A percentile compares a stretch with the other conserved stretches of the same genome.
Evolutionary conservation across 1,284 basidiomycete genomes (phyloP).

Genomic region (Pseudomicrostroma phylloplanum): DNA sequence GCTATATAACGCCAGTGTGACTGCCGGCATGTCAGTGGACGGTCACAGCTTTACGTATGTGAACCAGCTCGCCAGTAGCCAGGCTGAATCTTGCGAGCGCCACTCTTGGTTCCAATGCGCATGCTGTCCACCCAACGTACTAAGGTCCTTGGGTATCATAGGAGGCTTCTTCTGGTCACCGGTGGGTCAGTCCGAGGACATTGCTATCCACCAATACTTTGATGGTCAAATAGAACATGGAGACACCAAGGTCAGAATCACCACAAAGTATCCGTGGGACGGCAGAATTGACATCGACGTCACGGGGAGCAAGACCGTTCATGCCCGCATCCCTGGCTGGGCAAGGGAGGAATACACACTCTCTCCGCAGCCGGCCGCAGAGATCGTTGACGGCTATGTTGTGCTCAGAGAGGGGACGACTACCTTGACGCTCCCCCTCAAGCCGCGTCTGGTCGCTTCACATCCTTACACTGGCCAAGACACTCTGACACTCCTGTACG

Average conservation of each 20-base stretch:
- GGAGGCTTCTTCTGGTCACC: constrained; percentile 19
- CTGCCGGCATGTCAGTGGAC: constrained; percentile 21
- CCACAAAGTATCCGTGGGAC: constrained; percentile 15
- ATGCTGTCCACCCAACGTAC: constrained; percentile 22
- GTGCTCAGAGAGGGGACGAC: too few relatives aligned
- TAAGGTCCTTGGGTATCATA: constrained; percentile 19
- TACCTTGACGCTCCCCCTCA: constrained; percentile 5
- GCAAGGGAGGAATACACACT: constrained; percentile 13
- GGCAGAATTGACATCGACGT: constrained; percentile 10
- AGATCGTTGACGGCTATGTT: too few relatives aligned
- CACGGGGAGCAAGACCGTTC: background rate
- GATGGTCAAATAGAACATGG: constrained; percentile 15
- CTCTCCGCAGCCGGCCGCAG: background rate
- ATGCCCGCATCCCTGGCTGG: constrained; percentile 16
- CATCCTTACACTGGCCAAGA: constrained; percentile 16
- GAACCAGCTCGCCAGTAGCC: constrained; percentile 21
- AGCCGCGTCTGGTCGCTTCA: constrained; percentile 14
- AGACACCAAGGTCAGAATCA: constrained; percentile 13
- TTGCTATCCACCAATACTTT: constrained; percentile 20
- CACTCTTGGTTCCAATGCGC: constrained; percentile 22
- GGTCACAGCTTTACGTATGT: constrained; percentile 19
- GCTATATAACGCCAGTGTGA: constrained; percentile 21
- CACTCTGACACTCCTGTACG: constrained; percentile 13
- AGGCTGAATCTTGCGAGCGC: constrained; percentile 17
- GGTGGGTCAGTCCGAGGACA: background rate